Base-by-base conservation (phyloP, 2,329 filamentous ascomycete species). In the Exophiala lecanii-corni region DNA sequence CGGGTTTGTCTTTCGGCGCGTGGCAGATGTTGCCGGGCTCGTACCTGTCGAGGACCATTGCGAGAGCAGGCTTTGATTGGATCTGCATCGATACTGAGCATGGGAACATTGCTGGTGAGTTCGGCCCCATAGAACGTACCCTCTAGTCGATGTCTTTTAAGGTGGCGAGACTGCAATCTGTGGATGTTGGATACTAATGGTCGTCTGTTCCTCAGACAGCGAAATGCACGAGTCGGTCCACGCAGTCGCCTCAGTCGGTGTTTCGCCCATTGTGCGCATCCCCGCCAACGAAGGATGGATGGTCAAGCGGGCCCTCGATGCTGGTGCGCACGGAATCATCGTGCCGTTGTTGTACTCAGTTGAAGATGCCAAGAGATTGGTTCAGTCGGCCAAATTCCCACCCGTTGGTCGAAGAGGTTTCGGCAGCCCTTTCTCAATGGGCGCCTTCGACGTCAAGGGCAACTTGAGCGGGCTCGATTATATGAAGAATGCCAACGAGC, bases 271-370 rank as follows among this genome's bases (percentile, higher is more conserved):
- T 40, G 67, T 72, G 15, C 60, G 64, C 39, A 72, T 80, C 31
- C 68, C 74, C 10, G 74, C 73, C 18, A 76, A 76, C 43, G 74
- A 80, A 61, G 67, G 71, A 36, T 79, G 75, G 76, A 78, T 79
- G 75, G 74, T 80, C 45, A 80, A 81, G 57, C 65, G 76, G 38
- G 77, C 77, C 9, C 67, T 81, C 26, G 78, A 81, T 53, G 63
- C 74, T 33, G 77, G 77, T 26, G 76, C 77, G 5, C 76, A 81
- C 56, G 77, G 75, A 21, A 69, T 81, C 25, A 62, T 79, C 19
- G 74, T 76, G 3, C 75, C 74, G 3, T 59, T 76, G 4, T 64
- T 77, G 23, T 68, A 74, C 49, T 74, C 68, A 0, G 68, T 69
- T 9, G 72, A 75, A 16, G 74, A 79, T 50, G 75, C 74, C 4